Base-by-base conservation (phyloP, 768 basidiomycete genomes). In the Pulveroboletus sp. region DNA sequence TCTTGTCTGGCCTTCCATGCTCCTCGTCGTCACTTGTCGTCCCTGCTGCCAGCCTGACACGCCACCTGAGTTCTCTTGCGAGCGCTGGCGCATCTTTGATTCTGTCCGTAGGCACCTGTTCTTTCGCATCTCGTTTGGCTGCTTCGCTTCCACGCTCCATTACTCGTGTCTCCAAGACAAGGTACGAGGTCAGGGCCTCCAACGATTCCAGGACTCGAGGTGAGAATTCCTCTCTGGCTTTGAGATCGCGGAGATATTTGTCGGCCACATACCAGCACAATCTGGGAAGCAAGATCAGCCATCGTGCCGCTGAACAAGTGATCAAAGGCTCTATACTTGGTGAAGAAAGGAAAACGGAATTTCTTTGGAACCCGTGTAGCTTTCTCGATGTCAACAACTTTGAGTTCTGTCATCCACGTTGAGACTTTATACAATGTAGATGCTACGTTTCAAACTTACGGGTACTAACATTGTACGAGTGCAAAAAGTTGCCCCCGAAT, bases 401-500 rank as follows among this genome's bases (percentile, higher is more conserved):
- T 81, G 17, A 98, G 75, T 70, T 99, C 93, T 95, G 67, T 45
- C 29, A 34, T 12, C 40, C 43, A 12, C 26, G 19, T 14, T 58
- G 37, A 68, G 53, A 22, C 16, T 35, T 26, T 29, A 46, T 22
- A 50, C 41, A 41, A 47, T 57, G 19, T 9, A 16, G 7, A 7
- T 17, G 29, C 31, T 10, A 26, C 16, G 23, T 27, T 26, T 45
- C 5, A 16, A 3, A 69, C 89, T 56, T 68, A 94, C 93, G 94
- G 3, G 86, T 92, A 1, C 78, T 75, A 37, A 95, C 81, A 59
- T 92, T 85, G 67, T 87, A 93, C 8, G 93, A 94, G 69, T 99
- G 95, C 43, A 99, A 67, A 65, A 97, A 99, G 68, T 99, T 99
- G 32, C 95, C 95, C 2, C 95, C 95, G 61, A 98, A 95, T 1